Base-by-base conservation (phyloP, 2,329 filamentous ascomycete genomes). In the Davidsoniella australis region DNA sequence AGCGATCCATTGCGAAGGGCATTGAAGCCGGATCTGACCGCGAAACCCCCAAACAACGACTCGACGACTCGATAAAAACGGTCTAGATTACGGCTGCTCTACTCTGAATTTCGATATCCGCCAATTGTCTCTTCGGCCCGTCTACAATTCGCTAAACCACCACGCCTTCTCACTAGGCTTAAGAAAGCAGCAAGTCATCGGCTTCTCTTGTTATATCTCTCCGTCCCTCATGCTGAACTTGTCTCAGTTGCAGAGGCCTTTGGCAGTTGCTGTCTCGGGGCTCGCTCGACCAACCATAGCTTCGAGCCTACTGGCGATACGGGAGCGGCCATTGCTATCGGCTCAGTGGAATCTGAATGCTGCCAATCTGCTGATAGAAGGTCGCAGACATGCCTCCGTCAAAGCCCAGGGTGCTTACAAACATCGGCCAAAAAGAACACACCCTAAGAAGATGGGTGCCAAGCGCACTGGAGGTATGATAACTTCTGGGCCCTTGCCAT, bases 371-470 rank as follows among this genome's bases (percentile, higher is more conserved):
- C 18, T 55, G 37, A 53, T 48, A 59, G 66, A 67, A 52, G 68
- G 69, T 55, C 66, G 68, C 55, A 67, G 74, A 60, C 66, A 72
- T 57, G 75, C 75, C 55, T 68, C 72, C 20, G 73, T 77, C 61
- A 80, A 80, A 61, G 69, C 75, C 41, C 78, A 81, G 66, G 77
- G 77, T 63, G 73, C 74, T 46, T 80, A 80, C 65, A 93, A 83
- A 59, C 61, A 76, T 57, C 69, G 68, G 57, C 68, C 69, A 58
- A 73, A 76, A 63, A 72, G 70, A 61, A 75, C 73, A 20, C 70
- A 76, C 53, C 69, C 73, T 26, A 94, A 94, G 69, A 86, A 94
- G 63, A 69, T 98, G 57, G 91, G 91, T 57, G 88, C 89, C 4
- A 98, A 98, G 73, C 86, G 89, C 66, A 81, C 82, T 16, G 86